Conservation (phyloP, 768 basidiomycete genomes). For the Suillus sp. region DNA sequence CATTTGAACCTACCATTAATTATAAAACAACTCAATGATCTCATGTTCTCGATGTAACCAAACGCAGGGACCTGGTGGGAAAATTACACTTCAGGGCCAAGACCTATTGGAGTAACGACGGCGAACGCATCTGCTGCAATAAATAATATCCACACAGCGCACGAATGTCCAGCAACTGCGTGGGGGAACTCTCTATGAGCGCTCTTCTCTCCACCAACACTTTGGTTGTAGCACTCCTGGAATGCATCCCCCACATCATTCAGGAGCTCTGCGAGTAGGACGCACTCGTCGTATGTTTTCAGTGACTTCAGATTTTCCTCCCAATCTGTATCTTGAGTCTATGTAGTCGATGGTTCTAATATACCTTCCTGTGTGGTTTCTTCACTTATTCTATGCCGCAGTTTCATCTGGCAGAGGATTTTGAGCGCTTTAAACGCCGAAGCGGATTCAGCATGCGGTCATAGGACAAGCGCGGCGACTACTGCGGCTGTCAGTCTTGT, state of each 20-base stretch:
- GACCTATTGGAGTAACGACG: not conserved
- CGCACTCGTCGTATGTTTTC: slow-evolving; percentile 9
- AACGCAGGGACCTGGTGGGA: not conserved
- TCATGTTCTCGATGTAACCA: not conserved
- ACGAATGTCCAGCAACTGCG: not conserved
- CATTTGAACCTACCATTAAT: not conserved
- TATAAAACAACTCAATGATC: not conserved
- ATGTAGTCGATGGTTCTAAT: slow-evolving; percentile 5
- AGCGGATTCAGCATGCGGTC: not conserved
- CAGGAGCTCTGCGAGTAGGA: slow-evolving; percentile 16
- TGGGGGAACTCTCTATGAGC: not conserved
- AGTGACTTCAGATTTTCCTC: not conserved
- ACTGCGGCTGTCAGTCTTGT: slow-evolving; percentile 24
- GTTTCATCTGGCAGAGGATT: slow-evolving; percentile 20
- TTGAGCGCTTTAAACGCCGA: slow-evolving; percentile 10
- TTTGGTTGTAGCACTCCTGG: slow-evolving; percentile 14
- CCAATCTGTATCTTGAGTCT: not conserved
- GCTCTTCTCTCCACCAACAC: not conserved
- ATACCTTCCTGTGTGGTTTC: slow-evolving; percentile 20
- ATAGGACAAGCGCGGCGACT: slow-evolving; percentile 23
- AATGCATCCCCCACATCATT: slow-evolving; percentile 23
- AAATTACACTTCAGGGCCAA: not conserved
- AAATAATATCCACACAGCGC: not conserved
- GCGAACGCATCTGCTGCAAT: not conserved
- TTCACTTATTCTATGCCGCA: slow-evolving; percentile 25